Conservation (phyloP, 116 monocot species). For the Dioscorea cayenensis region DNA sequence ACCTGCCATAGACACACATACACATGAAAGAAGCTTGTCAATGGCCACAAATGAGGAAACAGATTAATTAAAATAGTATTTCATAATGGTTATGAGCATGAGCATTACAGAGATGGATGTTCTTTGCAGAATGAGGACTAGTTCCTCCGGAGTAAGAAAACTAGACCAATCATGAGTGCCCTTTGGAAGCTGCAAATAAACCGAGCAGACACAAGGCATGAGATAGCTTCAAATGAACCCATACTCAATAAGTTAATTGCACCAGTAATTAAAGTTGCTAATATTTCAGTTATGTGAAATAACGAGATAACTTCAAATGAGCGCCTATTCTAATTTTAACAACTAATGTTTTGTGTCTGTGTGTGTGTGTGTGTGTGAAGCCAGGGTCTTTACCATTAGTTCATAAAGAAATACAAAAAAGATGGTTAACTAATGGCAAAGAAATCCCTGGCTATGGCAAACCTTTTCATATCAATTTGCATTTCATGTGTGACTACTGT, state of each 20-base stretch:
- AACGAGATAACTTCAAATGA: background rate
- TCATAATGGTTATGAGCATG: background rate
- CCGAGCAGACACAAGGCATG: background rate
- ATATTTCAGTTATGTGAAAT: background rate
- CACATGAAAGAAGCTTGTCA: background rate
- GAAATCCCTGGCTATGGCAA: no score
- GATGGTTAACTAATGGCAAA: background rate
- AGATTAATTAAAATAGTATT: background rate
- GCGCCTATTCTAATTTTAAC: no score
- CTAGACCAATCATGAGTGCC: conserved; percentile 96
- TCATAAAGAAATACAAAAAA: no score
- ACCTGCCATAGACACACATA: conserved; percentile 34
- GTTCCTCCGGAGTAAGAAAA: conserved; percentile 85
- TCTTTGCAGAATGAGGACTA: conserved; percentile 68
- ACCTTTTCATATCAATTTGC: background rate
- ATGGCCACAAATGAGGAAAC: background rate
- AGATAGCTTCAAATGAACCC: background rate
- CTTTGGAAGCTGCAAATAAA: conserved; percentile 64
- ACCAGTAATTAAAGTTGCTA: background rate
- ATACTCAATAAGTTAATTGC: background rate
- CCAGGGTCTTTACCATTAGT: no score
- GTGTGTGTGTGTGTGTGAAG: no score
- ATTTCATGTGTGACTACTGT: background rate
- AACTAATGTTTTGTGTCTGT: no score
- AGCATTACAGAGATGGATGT: conserved; percentile 70